Evolutionary conservation across 179 eudicot genomes (phyloP), one percentile per base, ranked within the genome.

Genomic region (Amaranthus tricolor): DNA sequence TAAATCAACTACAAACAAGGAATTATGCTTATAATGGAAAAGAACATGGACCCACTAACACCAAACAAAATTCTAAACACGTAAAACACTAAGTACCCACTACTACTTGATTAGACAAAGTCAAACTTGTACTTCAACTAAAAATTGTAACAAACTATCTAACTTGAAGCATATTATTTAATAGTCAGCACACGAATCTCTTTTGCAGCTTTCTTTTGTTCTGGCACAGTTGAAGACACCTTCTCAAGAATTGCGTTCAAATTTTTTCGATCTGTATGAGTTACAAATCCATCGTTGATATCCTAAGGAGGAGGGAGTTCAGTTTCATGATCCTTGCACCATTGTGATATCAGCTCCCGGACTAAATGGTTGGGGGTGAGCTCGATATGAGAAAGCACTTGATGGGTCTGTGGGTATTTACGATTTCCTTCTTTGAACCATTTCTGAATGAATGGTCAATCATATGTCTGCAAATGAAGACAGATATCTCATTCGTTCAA

Each of bases 201-300:
- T 77, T 79, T 89, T 17, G 92, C 96, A 58, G 98, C 93, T 44
- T 84, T 77, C 72, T 84, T 91, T 71, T 85, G 97, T 48, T 91
- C 90, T 4, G 78, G 56, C 16, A 78, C 53, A 47, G 84, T 60
- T 0, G 86, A 86, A 9, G 98, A 88, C 81, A 91, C 70, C 75
- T 79, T 85, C 51, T 79, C 66, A 12, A 93, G 90, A 71, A 93
- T 71, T 14, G 81, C 67, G 13, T 68, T 44, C 62, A 93, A 85
- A 52, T 51, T 89, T 68, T 75, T 79, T 40, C 81, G 70, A 66
- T 91, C 93, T 10, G 85, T 83, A 56, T 81, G 79, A 0, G 88
- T 84, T 60, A 88, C 40, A 7, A 77, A 85, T 31, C 84, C 88
- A 47, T 81, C 90, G 13, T 85, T 64, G 5, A 76, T 15, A 55